Evolutionary conservation across 208 protist species (phyloP).

Genomic region (Trypanosoma boissoni): DNA sequence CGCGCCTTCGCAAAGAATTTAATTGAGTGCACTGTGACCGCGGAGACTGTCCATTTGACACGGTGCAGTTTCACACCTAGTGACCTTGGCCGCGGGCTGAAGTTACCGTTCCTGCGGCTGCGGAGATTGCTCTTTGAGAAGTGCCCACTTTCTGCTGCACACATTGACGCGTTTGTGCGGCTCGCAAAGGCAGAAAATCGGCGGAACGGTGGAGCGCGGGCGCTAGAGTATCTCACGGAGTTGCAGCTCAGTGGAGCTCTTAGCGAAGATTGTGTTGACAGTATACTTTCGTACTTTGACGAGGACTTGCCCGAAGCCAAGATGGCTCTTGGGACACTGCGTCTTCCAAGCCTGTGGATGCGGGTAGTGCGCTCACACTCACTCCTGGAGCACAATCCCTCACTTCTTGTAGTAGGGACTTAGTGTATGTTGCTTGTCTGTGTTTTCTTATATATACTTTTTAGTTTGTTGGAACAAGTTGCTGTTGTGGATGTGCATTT

Average conservation of each 20-base stretch:
- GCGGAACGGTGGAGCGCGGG: background rate
- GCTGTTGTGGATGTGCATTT: no score
- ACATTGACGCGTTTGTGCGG: constrained; percentile 51
- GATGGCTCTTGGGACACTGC: constrained; percentile 15
- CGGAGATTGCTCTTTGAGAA: constrained; percentile 50
- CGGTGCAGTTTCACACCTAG: constrained; percentile 46
- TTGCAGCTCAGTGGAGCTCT: constrained; percentile 70
- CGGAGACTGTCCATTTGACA: constrained; percentile 36
- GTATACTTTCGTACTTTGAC: constrained; percentile 55
- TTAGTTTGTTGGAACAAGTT: no score
- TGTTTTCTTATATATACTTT: no score
- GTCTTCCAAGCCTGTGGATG: constrained; percentile 32
- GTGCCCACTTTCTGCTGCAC: constrained; percentile 49
- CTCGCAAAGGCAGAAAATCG: constrained; percentile 18
- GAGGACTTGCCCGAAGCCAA: constrained; percentile 24
- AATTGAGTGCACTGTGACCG: constrained; percentile 17
- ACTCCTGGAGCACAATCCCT: constrained; percentile 31
- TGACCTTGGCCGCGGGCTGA: constrained; percentile 33
- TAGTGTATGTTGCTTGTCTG: no score
- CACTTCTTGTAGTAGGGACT: constrained; percentile 14
- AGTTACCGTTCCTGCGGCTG: constrained; percentile 31
- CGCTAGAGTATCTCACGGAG: constrained; percentile 26
- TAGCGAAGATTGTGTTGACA: constrained; percentile 37
- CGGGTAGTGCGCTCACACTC: constrained; percentile 29
- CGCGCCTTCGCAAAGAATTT: constrained; percentile 44